phyloP scores from a whole-genome alignment of 129 eudicot species.

The Kitagawia praeruptora region DNA sequence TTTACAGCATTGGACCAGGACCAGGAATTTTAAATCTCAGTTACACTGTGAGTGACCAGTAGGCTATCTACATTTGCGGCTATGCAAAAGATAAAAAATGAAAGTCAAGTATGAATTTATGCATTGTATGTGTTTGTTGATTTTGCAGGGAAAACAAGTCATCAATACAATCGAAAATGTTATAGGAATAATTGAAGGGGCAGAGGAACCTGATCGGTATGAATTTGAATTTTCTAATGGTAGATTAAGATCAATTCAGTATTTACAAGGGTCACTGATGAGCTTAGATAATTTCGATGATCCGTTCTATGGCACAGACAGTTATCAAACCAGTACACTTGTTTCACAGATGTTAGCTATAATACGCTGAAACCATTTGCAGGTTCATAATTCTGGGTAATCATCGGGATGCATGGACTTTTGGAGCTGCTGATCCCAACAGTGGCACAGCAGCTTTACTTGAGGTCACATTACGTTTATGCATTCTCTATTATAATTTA shows the following conservation, averaged over 20 bases:
- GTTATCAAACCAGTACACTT: not conserved
- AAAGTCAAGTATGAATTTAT: not conserved
- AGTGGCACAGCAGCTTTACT: conserved; percentile 88
- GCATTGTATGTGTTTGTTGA: not conserved
- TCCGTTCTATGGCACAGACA: too few species aligned
- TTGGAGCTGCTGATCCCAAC: conserved; percentile 95
- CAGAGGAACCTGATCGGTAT: conserved; percentile 79
- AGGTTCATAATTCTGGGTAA: conserved; percentile 79
- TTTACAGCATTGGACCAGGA: conserved; percentile 79
- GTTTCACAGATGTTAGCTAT: not conserved
- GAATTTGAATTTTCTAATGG: not conserved
- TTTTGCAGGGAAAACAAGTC: conserved; percentile 58
- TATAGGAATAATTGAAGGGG: conserved; percentile 69
- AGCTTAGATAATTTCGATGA: not conserved
- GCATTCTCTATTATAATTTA: not conserved
- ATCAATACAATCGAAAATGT: conserved; percentile 70
- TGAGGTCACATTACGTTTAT: conserved; percentile 41
- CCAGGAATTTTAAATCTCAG: conserved; percentile 57
- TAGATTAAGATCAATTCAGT: not conserved
- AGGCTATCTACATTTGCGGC: not conserved
- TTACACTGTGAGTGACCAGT: conserved; percentile 35
- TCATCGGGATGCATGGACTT: conserved; percentile 94
- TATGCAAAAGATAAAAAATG: not conserved
- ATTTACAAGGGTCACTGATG: not conserved
- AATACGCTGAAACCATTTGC: conserved; percentile 1